Base-by-base conservation (phyloP, 768 basidiomycete species). In the Terana coerulea region DNA sequence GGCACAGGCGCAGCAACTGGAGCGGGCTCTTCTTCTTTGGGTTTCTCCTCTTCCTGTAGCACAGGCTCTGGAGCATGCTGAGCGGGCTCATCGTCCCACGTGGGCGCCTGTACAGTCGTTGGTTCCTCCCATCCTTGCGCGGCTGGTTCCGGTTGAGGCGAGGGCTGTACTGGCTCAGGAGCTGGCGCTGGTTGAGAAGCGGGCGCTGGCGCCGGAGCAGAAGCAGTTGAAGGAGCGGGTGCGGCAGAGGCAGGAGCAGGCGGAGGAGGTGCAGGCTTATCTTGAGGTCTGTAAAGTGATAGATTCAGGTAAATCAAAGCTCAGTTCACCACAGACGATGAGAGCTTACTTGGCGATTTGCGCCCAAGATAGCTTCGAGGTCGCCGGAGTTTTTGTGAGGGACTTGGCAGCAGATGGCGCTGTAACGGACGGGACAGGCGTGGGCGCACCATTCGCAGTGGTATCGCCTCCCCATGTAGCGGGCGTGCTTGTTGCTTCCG, bases 331-430 rank as follows among this genome's bases (percentile, higher is more conserved):
- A 53, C 34, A 34, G 54, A 39, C 28, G 45, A 25, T 31, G 49
- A 24, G 29, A 51, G 69, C 77, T 6, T 62, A 86, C 88, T 84
- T 75, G 56, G 90, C 89, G 64, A 92, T 75, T 61, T 92, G 86
- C 7, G 90, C 90, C 89, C 89, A 92, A 30, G 90, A 91, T 53
- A 88, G 67, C 71, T 90, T 89, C 7, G 86, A 82, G 11, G 79
- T 86, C 25, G 85, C 81, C 36, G 88, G 86, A 10, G 79, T 73
- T 69, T 83, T 87, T 12, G 69, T 51, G n/a, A n/a, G n/a, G 12
- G 58, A 50, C 53, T 63, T 66, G 14, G 61, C 25, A 11, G 59
- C 15, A 22, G 58, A 55, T 4, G 51, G 53, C n/a, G 67, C 64
- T 24, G 69, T 68, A 41, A 73, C 67, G 3, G 72, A 58, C 21